phyloP scores from a whole-genome alignment of 2,329 filamentous ascomycete species.

The Trichoderma koningii region DNA sequence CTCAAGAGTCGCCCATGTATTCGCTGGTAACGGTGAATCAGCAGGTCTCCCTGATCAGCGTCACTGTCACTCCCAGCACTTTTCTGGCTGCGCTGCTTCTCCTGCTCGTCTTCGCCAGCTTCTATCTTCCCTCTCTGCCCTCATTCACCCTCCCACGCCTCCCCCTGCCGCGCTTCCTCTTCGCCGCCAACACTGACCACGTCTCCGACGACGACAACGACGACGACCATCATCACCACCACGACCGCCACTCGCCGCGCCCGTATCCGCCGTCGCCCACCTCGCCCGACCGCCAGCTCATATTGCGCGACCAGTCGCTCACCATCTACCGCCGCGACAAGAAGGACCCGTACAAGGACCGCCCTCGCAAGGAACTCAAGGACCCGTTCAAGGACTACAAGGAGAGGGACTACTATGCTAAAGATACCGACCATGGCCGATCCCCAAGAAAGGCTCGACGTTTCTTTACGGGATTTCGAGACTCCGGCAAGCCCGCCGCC shows the following conservation, averaged over 20 bases:
- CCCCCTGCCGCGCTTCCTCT: slow-evolving; percentile 37
- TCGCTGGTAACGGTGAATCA: slow-evolving; percentile 63
- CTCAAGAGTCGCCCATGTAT: slow-evolving; percentile 49
- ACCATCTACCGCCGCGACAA: slow-evolving; percentile 38
- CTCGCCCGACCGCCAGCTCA: slow-evolving; percentile 33
- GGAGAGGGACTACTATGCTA: slow-evolving; percentile 16
- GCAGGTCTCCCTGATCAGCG: slow-evolving; percentile 61
- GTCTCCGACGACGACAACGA: no score
- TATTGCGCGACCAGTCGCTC: slow-evolving; percentile 41
- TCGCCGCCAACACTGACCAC: slow-evolving; percentile 28
- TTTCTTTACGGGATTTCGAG: slow-evolving; percentile 58
- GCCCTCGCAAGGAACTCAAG: slow-evolving; percentile 20
- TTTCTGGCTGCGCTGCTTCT: slow-evolving; percentile 56
- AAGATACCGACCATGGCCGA: slow-evolving; percentile 36
- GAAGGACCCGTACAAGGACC: slow-evolving; percentile 16
- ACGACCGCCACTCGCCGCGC: slow-evolving; percentile 1
- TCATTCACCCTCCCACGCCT: slow-evolving; percentile 41
- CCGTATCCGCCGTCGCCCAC: slow-evolving; percentile 31
- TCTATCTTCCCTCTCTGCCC: slow-evolving; percentile 48
- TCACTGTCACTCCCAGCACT: slow-evolving; percentile 60
- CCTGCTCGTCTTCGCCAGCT: slow-evolving; percentile 52
- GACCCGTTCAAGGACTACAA: slow-evolving; percentile 25
- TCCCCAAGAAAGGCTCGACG: slow-evolving; percentile 49
- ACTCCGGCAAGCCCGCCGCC: slow-evolving; percentile 46
- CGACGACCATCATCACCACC: no score